A percentile compares a stretch with the other conserved stretches of the same genome.
Conservation (phyloP, 2,329 filamentous ascomycete species). For the Huntiella omanensis region DNA sequence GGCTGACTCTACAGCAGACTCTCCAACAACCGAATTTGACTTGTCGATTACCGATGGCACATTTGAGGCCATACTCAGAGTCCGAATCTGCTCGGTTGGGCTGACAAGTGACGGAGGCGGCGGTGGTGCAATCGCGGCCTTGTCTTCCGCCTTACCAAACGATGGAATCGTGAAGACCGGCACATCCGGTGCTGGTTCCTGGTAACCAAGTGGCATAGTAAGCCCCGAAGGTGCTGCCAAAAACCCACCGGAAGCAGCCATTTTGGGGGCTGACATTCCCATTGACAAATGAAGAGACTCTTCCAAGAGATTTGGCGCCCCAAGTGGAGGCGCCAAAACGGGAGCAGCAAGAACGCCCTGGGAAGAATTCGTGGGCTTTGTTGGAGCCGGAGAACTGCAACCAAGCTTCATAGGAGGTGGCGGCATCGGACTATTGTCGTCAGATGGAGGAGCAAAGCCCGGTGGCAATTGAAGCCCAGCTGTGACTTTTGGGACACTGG, state of each 20-base stretch:
- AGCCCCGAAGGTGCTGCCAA: slow-evolving; percentile 13
- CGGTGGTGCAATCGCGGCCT: background rate
- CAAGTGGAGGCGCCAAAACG: slow-evolving; percentile 20
- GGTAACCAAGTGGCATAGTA: slow-evolving; percentile 1
- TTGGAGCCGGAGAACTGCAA: background rate
- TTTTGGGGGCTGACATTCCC: slow-evolving; percentile 15
- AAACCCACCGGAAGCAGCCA: slow-evolving; percentile 7
- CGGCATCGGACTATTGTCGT: slow-evolving; percentile 3
- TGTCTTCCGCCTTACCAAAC: background rate
- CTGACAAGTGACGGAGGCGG: too few relatives aligned
- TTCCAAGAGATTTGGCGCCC: slow-evolving; percentile 8
- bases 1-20: too few relatives aligned
- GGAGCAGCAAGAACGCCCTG: slow-evolving; percentile 21
- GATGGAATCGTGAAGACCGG: background rate
- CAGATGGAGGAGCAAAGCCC: slow-evolving; percentile 8
- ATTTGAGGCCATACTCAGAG: too few relatives aligned
- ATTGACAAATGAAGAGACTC: slow-evolving; percentile 7
- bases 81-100: too few relatives aligned
- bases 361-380: slow-evolving; percentile 2
- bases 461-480: slow-evolving; percentile 9
- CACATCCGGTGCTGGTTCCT: background rate
- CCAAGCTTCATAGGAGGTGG: slow-evolving; percentile 1
- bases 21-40: too few relatives aligned
- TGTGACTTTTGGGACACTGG: background rate
- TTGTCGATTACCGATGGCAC: too few relatives aligned